phyloP scores from a whole-genome alignment of 1,139 yeast species.

The Yamadazyma trypodendri region DNA sequence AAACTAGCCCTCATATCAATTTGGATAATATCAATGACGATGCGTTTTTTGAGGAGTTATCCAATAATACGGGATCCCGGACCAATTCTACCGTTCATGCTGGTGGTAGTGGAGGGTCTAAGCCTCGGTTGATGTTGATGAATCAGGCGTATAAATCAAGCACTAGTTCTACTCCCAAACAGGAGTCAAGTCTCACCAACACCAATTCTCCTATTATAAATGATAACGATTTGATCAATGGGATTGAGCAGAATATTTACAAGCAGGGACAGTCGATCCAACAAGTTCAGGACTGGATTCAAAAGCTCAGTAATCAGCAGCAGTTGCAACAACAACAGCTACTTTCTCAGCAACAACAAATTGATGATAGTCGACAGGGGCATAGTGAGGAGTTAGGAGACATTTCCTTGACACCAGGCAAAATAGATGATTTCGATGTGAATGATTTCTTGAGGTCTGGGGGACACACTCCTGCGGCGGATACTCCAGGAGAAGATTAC shows the following conservation, averaged over 20 bases:
- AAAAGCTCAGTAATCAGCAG: slow-evolving; percentile 40
- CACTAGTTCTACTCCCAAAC: slow-evolving; percentile 15
- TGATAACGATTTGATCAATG: slow-evolving; percentile 25
- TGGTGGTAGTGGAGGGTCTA: slow-evolving; percentile 8
- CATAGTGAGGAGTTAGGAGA: neutral
- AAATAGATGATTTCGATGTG: slow-evolving; percentile 37
- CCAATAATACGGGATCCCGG: neutral
- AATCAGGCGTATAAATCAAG: slow-evolving; percentile 33
- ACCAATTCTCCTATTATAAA: slow-evolving; percentile 2
- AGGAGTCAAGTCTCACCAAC: neutral
- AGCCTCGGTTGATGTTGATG: slow-evolving; percentile 45
- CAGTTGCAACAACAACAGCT: slow-evolving; percentile 30
- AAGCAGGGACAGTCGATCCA: slow-evolving; percentile 56
- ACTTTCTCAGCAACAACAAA: slow-evolving; percentile 13
- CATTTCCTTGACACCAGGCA: slow-evolving; percentile 6
- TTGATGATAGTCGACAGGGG: neutral
- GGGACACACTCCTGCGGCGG: slow-evolving; percentile 12
- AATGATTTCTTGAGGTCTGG: slow-evolving; percentile 29
- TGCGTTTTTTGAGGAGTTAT: slow-evolving; percentile 15
- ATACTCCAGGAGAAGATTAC: slow-evolving; percentile 1
- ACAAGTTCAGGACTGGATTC: slow-evolving; percentile 62
- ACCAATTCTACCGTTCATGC: slow-evolving; percentile 5
- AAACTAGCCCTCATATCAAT: slow-evolving; percentile 10
- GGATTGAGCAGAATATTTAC: slow-evolving; percentile 43
- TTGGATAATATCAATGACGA: slow-evolving; percentile 9